Evolutionary conservation across 139 green algal genomes (phyloP), one percentile per base, ranked within the genome.

Genomic region (Chlamydomonas sp.): DNA sequence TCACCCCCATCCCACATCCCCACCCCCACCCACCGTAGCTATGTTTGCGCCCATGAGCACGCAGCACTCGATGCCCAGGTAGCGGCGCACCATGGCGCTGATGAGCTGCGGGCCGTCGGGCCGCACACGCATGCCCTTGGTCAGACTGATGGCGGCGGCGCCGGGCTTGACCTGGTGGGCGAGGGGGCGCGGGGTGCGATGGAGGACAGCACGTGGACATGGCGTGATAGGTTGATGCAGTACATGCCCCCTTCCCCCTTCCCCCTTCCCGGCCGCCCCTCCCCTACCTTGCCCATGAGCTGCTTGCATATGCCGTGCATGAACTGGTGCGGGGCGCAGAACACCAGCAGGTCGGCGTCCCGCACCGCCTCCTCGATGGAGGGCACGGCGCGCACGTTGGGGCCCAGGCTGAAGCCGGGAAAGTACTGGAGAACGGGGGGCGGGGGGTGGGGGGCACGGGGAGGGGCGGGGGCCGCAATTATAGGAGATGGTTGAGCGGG

Each of bases 1-100:
- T 62, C n/a, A 18, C 8, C 61, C 61, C 3, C 7, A 10, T 62
- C 61, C 7, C 6, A 6, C 18, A 12, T n/a, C 63, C 31, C 4
- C 15, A 18, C 62, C 4, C 31, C 49, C 79, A 17, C 15, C 5
- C 58, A 92, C 93, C 62, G 63, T 84, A 2, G 95, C 95, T 67
- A 97, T 96, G 92, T 97, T 97, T 59, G 94, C 93, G 20, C 95
- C 95, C 95, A 97, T 97, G 16, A 97, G 91, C 63, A 97, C 95
- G 57, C 78, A 89, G 90, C 93, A 96, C 88, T 97, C 95, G 17
- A 96, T 92, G 68, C 79, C 86, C 76, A 97, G 90, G 82, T 93
- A 85, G 16, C 87, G 84, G 6, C 85, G 88, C 1, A 98, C 90
- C 89, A 98, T 93, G 89, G 95, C 89, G 76, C 86, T 94, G 91